Percentiles rank a stretch among this genome's conserved stretches.
Evolutionary conservation across 225 moss, liverwort and hornwort species (phyloP).

Genomic region (Physcomitrium patens): DNA sequence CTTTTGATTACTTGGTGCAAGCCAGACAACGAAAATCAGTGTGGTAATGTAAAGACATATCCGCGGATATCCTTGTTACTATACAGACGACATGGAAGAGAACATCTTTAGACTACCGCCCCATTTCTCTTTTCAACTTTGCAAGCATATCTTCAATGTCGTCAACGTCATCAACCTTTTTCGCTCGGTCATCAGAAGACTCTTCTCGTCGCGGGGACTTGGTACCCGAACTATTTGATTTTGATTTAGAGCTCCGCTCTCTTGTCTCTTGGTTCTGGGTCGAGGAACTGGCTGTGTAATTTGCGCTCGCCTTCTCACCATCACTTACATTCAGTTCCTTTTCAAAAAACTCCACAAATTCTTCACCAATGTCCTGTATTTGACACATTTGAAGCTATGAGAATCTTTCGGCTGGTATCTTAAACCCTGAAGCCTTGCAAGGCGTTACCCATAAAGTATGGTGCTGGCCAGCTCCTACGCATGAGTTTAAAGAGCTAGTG

Average conservation of each 20-base stretch:
- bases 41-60: no score
- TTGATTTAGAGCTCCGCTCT: slow-evolving; percentile 36
- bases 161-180: slow-evolving; percentile 59
- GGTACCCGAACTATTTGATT: slow-evolving; percentile 28
- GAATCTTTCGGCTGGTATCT: not conserved
- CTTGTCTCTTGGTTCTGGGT: slow-evolving; percentile 40
- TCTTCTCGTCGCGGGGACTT: slow-evolving; percentile 32
- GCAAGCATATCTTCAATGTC: slow-evolving; percentile 98
- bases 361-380: slow-evolving; percentile 86
- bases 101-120: slow-evolving; percentile 37
- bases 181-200: slow-evolving; percentile 38
- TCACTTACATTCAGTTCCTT: slow-evolving; percentile 84
- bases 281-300: slow-evolving; percentile 13
- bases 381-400: not conserved
- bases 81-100: not conserved
- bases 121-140: slow-evolving; percentile 85
- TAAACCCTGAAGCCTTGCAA: not conserved
- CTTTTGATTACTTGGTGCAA: no score
- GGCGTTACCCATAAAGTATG: slow-evolving; percentile 3
- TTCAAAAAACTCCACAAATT: slow-evolving; percentile 94
- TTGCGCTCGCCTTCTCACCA: slow-evolving; percentile 24
- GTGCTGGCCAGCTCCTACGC: not conserved
- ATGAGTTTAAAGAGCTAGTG: no score
- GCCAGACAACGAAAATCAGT: no score
- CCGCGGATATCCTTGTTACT: no score